Conservation (phyloP, 805 yeast species). For the Candida loeiensis region DNA sequence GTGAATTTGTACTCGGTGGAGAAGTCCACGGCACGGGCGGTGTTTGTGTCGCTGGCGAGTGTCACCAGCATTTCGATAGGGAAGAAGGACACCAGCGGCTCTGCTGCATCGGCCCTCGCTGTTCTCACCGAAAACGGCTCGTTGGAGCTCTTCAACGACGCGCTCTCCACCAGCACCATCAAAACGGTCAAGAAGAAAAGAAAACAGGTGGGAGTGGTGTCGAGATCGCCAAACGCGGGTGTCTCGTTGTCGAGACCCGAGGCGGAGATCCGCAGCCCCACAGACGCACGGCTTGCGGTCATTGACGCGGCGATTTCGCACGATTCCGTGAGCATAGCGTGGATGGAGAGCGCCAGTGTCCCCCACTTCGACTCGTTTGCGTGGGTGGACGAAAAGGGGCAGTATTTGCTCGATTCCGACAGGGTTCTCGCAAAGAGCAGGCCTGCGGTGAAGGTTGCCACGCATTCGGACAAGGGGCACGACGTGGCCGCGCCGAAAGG, state of each 20-base stretch:
- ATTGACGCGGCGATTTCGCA: conserved; percentile 29
- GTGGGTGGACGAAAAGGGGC: conserved; percentile 40
- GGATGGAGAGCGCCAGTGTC: conserved; percentile 60
- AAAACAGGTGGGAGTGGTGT: conserved; percentile 40
- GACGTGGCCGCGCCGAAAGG: conserved; percentile 52
- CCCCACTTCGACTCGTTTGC: conserved; percentile 55
- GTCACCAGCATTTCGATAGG: conserved; percentile 45
- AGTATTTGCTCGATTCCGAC: conserved; percentile 21
- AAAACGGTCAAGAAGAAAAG: conserved; percentile 33
- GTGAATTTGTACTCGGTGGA: conserved; percentile 62
- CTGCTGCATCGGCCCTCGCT: no score
- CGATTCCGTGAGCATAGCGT: conserved; percentile 43
- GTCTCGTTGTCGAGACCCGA: conserved; percentile 49
- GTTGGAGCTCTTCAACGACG: conserved; percentile 67
- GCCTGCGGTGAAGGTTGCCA: conserved; percentile 39
- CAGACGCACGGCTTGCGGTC: conserved; percentile 26
- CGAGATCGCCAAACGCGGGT: conserved; percentile 48
- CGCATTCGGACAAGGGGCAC: conserved; percentile 43
- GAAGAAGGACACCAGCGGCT: conserved; percentile 25
- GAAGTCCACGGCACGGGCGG: conserved; percentile 43
- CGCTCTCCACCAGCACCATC: conserved; percentile 27
- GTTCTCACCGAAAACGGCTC: conserved; percentile 73
- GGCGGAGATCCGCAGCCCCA: conserved; percentile 29
- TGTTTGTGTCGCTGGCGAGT: conserved; percentile 69
- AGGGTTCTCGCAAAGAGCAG: conserved; percentile 32